A percentile compares a stretch with the other conserved stretches of the same genome.
These are phyloP conservation scores for Allium cepa DNA, from an alignment of 106 monocot genomes.

Conservation along the genomic window DNA sequence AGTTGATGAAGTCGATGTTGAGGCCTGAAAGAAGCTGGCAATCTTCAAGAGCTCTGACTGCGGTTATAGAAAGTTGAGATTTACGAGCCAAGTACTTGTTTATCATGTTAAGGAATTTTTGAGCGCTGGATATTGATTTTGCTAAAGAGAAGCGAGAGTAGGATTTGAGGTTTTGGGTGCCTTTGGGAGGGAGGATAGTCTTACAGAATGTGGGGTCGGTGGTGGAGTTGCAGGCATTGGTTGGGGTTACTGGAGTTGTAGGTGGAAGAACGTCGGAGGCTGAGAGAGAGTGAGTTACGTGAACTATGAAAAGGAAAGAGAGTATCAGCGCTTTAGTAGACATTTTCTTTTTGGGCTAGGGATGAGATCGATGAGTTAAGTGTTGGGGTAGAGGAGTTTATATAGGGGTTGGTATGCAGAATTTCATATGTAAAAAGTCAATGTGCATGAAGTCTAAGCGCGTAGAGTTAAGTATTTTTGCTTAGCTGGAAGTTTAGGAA, in stretches of 20 bases:
- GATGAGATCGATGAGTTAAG: too few species aligned
- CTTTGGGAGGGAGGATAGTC: conserved; percentile 14
- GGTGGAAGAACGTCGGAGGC: conserved; percentile 8
- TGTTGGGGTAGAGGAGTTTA: too few species aligned
- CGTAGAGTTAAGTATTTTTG: too few species aligned
- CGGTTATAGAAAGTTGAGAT: conserved; percentile 12
- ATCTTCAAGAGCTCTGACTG: conserved; percentile 46
- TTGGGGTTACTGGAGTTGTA: conserved; percentile 6
- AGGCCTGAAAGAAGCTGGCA: conserved; percentile 47
- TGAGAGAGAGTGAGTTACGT: background rate
- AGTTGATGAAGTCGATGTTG: conserved; percentile 54
- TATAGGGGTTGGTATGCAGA: too few species aligned
- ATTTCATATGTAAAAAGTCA: too few species aligned
- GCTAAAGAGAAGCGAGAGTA: conserved; percentile 36
- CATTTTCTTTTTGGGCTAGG: too few species aligned
- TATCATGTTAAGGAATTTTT: conserved; percentile 18
- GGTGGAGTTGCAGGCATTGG: conserved; percentile 28
- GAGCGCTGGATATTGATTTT: conserved; percentile 23
- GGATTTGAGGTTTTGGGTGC: conserved; percentile 15
- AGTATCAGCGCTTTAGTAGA: background rate
- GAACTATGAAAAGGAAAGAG: conserved; percentile 1
- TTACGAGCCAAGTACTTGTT: conserved; percentile 28
- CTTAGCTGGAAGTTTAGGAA: too few species aligned
- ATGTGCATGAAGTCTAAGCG: too few species aligned
- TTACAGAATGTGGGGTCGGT: conserved; percentile 30